Conservation (phyloP, 176 grass and related monocot species). For the Hyparrhenia diplandra region DNA sequence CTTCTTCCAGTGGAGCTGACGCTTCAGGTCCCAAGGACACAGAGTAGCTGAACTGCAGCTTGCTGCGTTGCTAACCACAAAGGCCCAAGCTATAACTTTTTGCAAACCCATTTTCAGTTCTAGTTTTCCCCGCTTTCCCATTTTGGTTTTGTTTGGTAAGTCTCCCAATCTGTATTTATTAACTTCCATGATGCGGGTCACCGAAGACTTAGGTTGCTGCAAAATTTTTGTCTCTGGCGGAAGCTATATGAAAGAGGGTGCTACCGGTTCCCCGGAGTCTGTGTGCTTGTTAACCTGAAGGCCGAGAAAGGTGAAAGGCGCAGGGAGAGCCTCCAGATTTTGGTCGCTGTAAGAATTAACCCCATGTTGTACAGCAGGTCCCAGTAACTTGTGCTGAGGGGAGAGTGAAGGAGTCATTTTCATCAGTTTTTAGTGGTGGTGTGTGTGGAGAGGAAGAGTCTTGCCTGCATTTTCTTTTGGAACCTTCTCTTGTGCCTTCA, state of each 20-base stretch:
- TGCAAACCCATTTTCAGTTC: neutral
- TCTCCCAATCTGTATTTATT: slow-evolving; percentile 36
- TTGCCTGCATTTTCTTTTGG: slow-evolving; percentile 56
- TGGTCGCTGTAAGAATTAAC: slow-evolving; percentile 67
- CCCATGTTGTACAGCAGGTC: slow-evolving; percentile 80
- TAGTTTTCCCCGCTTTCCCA: neutral
- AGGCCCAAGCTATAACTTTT: slow-evolving; percentile 29
- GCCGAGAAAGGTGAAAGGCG: slow-evolving; percentile 48
- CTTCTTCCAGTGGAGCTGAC: slow-evolving; percentile 37
- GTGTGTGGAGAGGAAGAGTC: slow-evolving; percentile 35
- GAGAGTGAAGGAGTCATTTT: slow-evolving; percentile 26
- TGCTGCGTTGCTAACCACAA: slow-evolving; percentile 40
- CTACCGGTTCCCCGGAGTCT: slow-evolving; percentile 34
- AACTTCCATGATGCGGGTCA: slow-evolving; percentile 23
- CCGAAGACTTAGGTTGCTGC: slow-evolving; percentile 16
- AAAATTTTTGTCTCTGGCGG: slow-evolving; percentile 33
- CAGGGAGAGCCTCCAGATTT: slow-evolving; percentile 75
- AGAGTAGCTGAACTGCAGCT: slow-evolving; percentile 44
- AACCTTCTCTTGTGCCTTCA: slow-evolving; percentile 42
- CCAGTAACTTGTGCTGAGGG: slow-evolving; percentile 35
- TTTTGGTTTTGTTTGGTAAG: slow-evolving; percentile 26
- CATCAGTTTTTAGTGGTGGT: slow-evolving; percentile 35
- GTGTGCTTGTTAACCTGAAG: slow-evolving; percentile 50
- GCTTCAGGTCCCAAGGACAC: slow-evolving; percentile 50
- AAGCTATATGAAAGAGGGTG: slow-evolving; percentile 24